Conservation (phyloP, 2,329 filamentous ascomycete species). For the Claviceps monticola region DNA sequence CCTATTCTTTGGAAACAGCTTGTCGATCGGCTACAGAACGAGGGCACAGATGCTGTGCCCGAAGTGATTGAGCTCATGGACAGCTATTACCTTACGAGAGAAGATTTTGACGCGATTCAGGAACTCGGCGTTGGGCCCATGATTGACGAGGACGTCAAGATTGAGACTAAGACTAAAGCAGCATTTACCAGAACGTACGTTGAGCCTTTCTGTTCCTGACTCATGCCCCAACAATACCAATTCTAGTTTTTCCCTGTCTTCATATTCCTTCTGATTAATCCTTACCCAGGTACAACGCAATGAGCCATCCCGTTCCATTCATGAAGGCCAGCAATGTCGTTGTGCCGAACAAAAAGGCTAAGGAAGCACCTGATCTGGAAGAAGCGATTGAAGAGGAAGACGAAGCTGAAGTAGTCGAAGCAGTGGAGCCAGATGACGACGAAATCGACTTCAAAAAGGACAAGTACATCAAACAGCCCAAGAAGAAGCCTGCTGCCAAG, state of each 20-base stretch:
- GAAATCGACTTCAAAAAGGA: slow-evolving; percentile 82
- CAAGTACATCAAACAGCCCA: slow-evolving; percentile 89
- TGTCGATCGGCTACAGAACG: slow-evolving; percentile 56
- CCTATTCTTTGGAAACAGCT: slow-evolving; percentile 75
- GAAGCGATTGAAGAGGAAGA: slow-evolving; percentile 92
- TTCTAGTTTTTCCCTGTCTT: not conserved
- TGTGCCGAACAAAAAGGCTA: slow-evolving; percentile 55
- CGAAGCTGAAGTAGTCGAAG: slow-evolving; percentile 47
- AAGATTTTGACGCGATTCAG: slow-evolving; percentile 86
- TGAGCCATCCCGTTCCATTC: slow-evolving; percentile 81
- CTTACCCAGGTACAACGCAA: slow-evolving; percentile 58
- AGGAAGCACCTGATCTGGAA: slow-evolving; percentile 82
- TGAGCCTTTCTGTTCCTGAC: not conserved
- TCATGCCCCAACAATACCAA: not conserved
- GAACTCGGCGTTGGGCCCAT: slow-evolving; percentile 84
- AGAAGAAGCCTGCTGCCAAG: slow-evolving; percentile 43
- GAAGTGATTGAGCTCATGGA: slow-evolving; percentile 94
- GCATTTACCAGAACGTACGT: slow-evolving; percentile 79
- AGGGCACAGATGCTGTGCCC: slow-evolving; percentile 70
- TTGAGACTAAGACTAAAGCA: slow-evolving; percentile 76
- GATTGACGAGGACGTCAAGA: slow-evolving; percentile 57
- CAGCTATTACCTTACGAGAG: slow-evolving; percentile 84
- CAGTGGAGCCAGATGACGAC: slow-evolving; percentile 51
- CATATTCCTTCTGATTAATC: not conserved
- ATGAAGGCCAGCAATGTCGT: slow-evolving; percentile 78